Evolutionary conservation across 2,329 filamentous ascomycete species (phyloP), one percentile per base, ranked within the genome.

Genomic region (Penicillium sp.): DNA sequence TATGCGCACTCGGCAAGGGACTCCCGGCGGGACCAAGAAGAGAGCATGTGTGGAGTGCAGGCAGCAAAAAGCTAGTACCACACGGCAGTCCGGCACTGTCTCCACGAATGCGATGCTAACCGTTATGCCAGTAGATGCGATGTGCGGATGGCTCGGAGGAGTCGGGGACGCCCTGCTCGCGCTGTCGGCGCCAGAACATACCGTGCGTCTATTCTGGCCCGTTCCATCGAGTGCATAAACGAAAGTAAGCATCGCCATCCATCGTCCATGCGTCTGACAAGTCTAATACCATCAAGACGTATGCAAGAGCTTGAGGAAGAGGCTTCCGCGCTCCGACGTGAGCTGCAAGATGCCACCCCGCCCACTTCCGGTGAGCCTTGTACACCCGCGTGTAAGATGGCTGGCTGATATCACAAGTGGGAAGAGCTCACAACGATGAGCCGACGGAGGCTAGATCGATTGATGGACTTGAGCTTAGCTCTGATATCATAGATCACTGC

Each of bases 41-140:
- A 48, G 24, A 20, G 46, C 24, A 26, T 48, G 46, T 11, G 46
- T 48, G 14, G 46, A 48, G 16, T 48, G 24, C 46, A 48, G 46
- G 24, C 46, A 48, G 24, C 46, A 48, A 48, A 47, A 48, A 48
- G 46, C 46, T 48, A 48, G 46, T 48, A 30, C 16, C 16, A 18
- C 16, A 5, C 11, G 11, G 46, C 23, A n/a, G 26, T 20, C 11
- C 11, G 11, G 46, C 23, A n/a, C 16, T 48, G n/a, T n/a, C n/a
- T 18, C 14, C 46, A 48, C 16, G 11, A n/a, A 30, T 48, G 18
- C 12, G 20, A 48, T 48, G 24, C 46, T 48, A 28, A 48, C 11
- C 24, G 26, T 20, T 5, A 30, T 48, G 8, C 20, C 24, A 30
- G 46, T 48, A 48, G 46, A 48, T 48, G 46, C 16, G 46, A 30